Conservation (phyloP, 2,329 filamentous ascomycete genomes). For the Chaetoscypha palmicola region DNA sequence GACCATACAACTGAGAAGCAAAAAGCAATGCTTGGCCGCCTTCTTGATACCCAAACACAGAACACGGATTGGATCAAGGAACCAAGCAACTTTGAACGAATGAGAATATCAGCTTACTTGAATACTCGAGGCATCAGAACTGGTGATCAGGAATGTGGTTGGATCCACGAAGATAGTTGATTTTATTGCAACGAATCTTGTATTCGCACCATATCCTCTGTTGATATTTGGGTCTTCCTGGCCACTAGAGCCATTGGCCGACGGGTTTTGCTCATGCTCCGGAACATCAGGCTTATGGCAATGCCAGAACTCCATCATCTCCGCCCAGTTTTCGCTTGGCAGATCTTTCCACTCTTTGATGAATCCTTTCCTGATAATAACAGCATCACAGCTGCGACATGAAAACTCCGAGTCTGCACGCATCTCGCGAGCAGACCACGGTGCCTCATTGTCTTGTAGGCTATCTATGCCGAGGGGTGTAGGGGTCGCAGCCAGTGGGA, state of each 20-base stretch:
- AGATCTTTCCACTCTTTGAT: conserved; percentile 76
- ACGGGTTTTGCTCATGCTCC: conserved; percentile 31
- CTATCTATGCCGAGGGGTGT: conserved; percentile 12
- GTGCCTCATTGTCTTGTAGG: conserved; percentile 19
- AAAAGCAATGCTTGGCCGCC: conserved; percentile 45
- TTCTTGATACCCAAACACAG: conserved; percentile 49
- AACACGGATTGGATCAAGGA: conserved; percentile 11
- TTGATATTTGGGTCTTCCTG: conserved; percentile 38
- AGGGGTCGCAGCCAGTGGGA: conserved; percentile 35
- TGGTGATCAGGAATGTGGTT: conserved; percentile 64
- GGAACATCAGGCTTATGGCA: conserved; percentile 83
- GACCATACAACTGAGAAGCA: conserved; percentile 47
- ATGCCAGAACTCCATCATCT: conserved; percentile 99
- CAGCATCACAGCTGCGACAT: conserved; percentile 39
- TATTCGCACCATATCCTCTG: conserved; percentile 80
- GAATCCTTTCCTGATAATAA: conserved; percentile 31
- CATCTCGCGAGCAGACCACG: conserved; percentile 50
- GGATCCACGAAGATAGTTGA: conserved; percentile 75
- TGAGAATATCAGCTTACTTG: conserved; percentile 33
- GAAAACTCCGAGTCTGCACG: conserved; percentile 26
- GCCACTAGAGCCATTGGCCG: conserved; percentile 31
- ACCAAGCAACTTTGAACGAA: too few relatives aligned
- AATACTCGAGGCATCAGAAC: conserved; percentile 53
- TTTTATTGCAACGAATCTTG: conserved; percentile 57
- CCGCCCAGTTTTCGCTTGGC: conserved; percentile 95